phyloP scores from a whole-genome alignment of 176 grass and related monocot genomes.

The Tillandsia fasciculata region DNA sequence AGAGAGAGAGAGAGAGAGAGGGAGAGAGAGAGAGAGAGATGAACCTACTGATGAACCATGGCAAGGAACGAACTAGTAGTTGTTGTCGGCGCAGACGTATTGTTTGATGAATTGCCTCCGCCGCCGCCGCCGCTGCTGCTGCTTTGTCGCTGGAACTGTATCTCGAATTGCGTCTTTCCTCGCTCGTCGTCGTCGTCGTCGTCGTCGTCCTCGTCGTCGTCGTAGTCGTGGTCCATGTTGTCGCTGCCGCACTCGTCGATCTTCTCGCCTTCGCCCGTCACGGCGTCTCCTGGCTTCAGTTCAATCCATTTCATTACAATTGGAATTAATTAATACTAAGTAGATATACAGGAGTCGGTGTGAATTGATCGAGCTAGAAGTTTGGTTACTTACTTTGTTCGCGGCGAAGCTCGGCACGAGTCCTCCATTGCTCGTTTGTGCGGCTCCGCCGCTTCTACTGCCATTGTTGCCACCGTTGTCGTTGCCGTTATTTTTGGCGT shows the following conservation, averaged over 20 bases:
- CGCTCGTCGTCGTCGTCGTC: neutral
- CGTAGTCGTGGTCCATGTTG: neutral
- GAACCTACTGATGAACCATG: too few relatives aligned
- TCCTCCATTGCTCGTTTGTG: neutral
- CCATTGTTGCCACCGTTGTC: conserved; percentile 20
- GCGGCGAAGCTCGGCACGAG: neutral
- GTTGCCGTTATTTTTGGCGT: conserved; percentile 27
- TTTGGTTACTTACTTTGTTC: neutral
- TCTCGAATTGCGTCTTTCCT: neutral
- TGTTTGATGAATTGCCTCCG: neutral
- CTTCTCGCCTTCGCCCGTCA: neutral
- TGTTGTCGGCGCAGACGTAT: neutral
- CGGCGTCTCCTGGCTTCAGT: neutral
- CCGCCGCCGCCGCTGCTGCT: neutral
- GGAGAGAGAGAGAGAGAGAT: too few relatives aligned
- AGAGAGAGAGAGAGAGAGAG: too few relatives aligned
- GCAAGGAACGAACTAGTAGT: too few relatives aligned
- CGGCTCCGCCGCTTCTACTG: neutral
- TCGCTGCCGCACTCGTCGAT: neutral
- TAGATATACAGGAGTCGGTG: neutral
- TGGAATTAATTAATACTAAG: neutral
- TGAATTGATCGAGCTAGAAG: too few relatives aligned
- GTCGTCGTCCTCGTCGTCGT: neutral
- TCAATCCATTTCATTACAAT: neutral
- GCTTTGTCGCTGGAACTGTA: neutral